Conservation (phyloP, 2,329 filamentous ascomycete species). For the Penicillium sp. region DNA sequence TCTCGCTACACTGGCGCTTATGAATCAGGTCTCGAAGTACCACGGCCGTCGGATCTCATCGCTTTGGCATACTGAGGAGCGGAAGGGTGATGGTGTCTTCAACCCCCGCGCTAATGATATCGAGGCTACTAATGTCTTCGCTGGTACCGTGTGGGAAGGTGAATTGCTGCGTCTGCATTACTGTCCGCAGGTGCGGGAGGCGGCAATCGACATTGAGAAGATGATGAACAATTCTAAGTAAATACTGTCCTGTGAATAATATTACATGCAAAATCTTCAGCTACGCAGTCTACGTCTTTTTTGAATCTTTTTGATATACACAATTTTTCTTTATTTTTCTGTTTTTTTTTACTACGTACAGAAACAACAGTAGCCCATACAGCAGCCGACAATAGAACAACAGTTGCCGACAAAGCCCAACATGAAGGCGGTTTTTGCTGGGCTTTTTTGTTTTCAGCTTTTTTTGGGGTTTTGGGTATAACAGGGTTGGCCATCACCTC, state of each 20-base stretch:
- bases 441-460: too few relatives aligned
- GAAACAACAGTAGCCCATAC: too few relatives aligned
- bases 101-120: slow-evolving; percentile 72
- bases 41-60: slow-evolving; percentile 80
- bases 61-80: slow-evolving; percentile 94
- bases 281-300: slow-evolving; percentile 1
- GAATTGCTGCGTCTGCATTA: slow-evolving; percentile 85
- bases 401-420: too few relatives aligned
- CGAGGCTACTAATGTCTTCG: slow-evolving; percentile 87
- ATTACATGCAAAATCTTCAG: slow-evolving; percentile 6
- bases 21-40: slow-evolving; percentile 76
- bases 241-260: slow-evolving; percentile 14
- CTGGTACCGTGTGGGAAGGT: slow-evolving; percentile 89
- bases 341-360: not conserved
- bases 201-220: slow-evolving; percentile 70
- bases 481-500: too few relatives aligned
- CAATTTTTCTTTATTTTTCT: slow-evolving; percentile 4
- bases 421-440: too few relatives aligned
- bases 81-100: slow-evolving; percentile 85
- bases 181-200: slow-evolving; percentile 81
- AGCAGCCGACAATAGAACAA: too few relatives aligned
- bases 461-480: too few relatives aligned
- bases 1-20: slow-evolving; percentile 74
- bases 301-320: not conserved
- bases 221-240: slow-evolving; percentile 48